phyloP scores from a whole-genome alignment of 2,329 filamentous ascomycete genomes.

The Sporothrix phasma region DNA sequence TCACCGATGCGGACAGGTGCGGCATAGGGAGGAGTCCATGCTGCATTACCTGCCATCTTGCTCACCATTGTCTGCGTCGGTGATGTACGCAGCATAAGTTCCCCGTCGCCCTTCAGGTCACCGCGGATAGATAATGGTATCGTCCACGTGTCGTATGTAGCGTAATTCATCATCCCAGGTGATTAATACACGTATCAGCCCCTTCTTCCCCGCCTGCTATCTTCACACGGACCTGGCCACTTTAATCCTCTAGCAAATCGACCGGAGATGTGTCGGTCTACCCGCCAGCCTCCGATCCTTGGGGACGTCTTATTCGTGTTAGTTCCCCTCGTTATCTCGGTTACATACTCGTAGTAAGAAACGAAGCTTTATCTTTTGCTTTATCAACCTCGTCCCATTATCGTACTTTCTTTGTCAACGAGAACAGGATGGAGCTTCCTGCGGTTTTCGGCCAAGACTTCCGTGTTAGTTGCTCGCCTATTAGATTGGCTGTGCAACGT shows the following conservation, averaged over 20 bases:
- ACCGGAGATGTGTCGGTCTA: neutral
- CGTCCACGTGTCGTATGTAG: neutral
- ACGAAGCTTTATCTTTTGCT: slow-evolving; percentile 6
- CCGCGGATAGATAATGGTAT: neutral
- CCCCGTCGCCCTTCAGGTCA: neutral
- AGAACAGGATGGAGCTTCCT: neutral
- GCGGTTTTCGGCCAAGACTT: neutral
- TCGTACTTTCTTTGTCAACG: slow-evolving; percentile 8
- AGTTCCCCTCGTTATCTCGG: slow-evolving; percentile 4
- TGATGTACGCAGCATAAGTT: neutral
- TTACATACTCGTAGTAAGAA: neutral
- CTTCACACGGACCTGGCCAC: neutral
- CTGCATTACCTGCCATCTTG: neutral
- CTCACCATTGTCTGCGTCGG: neutral
- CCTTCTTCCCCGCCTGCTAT: slow-evolving; percentile 2
- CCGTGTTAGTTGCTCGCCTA: neutral
- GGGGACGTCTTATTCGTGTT: neutral
- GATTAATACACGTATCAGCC: neutral
- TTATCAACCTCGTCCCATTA: neutral
- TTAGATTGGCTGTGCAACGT: slow-evolving; percentile 9
- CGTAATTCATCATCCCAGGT: neutral
- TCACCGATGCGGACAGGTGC: slow-evolving; percentile 10
- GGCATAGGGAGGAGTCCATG: neutral
- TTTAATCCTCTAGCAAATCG: neutral
- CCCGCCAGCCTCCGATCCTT: neutral